These are phyloP conservation scores for Jatropha podagrica DNA, from an alignment of 441 rosid species.

Conservation along the genomic window DNA sequence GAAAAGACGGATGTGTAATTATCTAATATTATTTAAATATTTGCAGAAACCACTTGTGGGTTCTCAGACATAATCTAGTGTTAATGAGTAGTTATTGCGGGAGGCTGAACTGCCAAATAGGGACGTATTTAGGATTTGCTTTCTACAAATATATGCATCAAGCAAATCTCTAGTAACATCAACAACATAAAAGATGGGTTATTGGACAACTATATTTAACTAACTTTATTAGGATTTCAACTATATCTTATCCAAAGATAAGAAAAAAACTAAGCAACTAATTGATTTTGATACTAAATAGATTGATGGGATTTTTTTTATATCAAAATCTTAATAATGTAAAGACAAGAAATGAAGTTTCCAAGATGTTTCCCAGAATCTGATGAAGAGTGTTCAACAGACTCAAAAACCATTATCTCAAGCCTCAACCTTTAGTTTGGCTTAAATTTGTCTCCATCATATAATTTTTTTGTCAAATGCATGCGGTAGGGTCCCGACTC, in stretches of 20 bases:
- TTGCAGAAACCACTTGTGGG: neutral
- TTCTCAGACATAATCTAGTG: neutral
- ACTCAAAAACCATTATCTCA: neutral
- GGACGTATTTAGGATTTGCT: neutral
- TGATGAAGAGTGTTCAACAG: neutral
- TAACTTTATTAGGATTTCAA: neutral
- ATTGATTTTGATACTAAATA: neutral
- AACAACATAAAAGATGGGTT: neutral
- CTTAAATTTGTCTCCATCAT: slow-evolving; percentile 7
- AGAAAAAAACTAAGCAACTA: neutral
- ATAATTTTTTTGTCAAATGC: neutral
- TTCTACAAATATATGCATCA: neutral
- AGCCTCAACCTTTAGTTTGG: neutral
- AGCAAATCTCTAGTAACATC: neutral
- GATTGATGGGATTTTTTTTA: neutral
- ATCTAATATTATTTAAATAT: too few relatives aligned
- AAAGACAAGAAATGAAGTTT: slow-evolving; percentile 22
- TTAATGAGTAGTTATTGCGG: neutral
- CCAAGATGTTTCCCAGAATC: slow-evolving; percentile 30
- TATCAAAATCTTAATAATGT: neutral
- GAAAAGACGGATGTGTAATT: too few relatives aligned
- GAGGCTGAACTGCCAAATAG: neutral
- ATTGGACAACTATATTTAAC: neutral
- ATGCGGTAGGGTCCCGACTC: neutral
- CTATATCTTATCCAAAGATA: neutral